These are phyloP conservation scores for Artomyces pyxidatus DNA, from an alignment of 768 basidiomycete species.

Conservation along the genomic window DNA sequence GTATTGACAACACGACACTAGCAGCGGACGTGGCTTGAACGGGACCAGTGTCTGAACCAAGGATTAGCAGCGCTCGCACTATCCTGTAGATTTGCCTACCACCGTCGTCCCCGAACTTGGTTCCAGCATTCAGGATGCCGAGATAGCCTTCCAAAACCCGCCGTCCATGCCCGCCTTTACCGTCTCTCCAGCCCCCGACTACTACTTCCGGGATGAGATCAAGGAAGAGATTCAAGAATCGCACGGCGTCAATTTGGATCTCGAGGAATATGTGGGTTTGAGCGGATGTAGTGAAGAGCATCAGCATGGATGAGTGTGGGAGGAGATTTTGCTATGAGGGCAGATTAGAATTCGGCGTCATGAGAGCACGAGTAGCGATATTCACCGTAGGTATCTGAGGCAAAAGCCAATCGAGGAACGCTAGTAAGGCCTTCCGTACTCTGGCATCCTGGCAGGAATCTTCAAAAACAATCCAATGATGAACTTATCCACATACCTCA, in stretches of 20 bases:
- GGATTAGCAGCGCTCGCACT: conserved; percentile 13
- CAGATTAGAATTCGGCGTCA: background rate
- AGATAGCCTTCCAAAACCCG: conserved; percentile 75
- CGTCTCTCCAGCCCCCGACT: conserved; percentile 57
- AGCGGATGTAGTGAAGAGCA: conserved; percentile 84
- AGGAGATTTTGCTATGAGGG: conserved; percentile 49
- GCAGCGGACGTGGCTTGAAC: conserved; percentile 49
- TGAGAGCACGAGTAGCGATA: background rate
- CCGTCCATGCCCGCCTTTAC: conserved; percentile 43
- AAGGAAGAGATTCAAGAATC: conserved; percentile 69
- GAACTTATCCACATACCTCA: conserved; percentile 44
- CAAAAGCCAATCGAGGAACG: conserved; percentile 69
- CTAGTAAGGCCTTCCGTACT: conserved; percentile 66
- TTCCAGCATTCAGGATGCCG: conserved; percentile 65
- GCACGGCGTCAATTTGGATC: conserved; percentile 84
- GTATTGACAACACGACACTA: conserved; percentile 55
- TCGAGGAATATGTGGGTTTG: conserved; percentile 95
- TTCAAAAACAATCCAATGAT: background rate
- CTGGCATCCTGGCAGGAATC: conserved; percentile 52
- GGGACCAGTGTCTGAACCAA: conserved; percentile 22
- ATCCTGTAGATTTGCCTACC: conserved; percentile 27
- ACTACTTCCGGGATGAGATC: conserved; percentile 61
- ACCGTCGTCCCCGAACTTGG: conserved; percentile 48
- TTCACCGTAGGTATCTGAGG: conserved; percentile 51
- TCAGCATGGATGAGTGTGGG: conserved; percentile 67